Percentiles rank a stretch among this genome's conserved stretches.
These are phyloP conservation scores for Pseudopithomyces maydicus DNA, from an alignment of 2,329 filamentous ascomycete species.

Conservation along the genomic window DNA sequence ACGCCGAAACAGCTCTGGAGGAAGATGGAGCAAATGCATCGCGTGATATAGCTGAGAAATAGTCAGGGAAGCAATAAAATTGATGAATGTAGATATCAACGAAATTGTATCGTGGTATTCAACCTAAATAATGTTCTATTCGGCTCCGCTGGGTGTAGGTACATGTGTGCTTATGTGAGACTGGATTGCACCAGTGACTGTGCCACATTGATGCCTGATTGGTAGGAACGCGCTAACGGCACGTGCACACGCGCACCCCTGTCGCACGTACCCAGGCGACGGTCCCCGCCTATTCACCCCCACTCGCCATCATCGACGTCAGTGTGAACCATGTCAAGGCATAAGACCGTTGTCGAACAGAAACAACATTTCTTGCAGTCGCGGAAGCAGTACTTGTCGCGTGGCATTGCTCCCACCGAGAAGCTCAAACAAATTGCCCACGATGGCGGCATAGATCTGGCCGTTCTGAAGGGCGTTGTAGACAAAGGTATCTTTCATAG, in stretches of 20 bases:
- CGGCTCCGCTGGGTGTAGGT: too few species aligned
- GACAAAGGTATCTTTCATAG: constrained; percentile 50
- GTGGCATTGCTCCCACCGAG: constrained; percentile 61
- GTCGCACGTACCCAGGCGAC: neutral
- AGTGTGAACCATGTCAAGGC: constrained; percentile 22
- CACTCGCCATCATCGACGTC: neutral
- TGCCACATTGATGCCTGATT: neutral
- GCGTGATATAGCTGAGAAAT: too few species aligned
- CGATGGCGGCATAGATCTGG: constrained; percentile 52
- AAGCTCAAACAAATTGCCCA: constrained; percentile 58
- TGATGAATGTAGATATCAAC: too few species aligned
- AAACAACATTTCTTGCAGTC: constrained; percentile 68
- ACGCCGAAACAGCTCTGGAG: neutral
- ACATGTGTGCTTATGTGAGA: too few species aligned
- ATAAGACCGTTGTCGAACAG: constrained; percentile 57
- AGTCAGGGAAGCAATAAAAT: too few species aligned
- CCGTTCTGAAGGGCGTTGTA: constrained; percentile 56
- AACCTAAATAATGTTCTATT: too few species aligned
- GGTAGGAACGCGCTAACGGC: neutral
- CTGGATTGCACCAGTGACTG: too few species aligned
- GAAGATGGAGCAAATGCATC: neutral
- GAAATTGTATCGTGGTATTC: too few species aligned
- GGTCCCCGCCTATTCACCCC: neutral
- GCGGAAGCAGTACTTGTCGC: constrained; percentile 68
- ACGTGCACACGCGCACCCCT: neutral